Base-by-base conservation (phyloP, 306 rosid genomes). In the Phaseolus lunatus region DNA sequence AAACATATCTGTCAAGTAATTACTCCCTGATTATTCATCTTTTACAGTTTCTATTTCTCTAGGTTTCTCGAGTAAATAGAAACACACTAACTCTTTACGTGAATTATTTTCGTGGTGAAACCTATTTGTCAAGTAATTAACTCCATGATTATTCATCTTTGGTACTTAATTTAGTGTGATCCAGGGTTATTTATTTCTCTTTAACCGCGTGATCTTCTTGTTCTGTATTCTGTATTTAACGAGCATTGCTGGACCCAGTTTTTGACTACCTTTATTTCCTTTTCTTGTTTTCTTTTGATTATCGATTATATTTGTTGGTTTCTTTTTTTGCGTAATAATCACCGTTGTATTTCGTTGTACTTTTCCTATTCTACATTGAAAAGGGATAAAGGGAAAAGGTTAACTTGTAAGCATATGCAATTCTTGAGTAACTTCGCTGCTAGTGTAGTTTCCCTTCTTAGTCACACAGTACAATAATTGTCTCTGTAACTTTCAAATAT, bases 351-450 rank as follows among this genome's bases (percentile, higher is more conserved):
- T 78, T 48, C 18, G 3, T 27, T 76, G 76, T 62, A 48, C 49
- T 61, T 78, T 50, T 67, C 54, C 74, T 64, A 71, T 67, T 31
- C 57, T 77, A 57, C 72, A 77, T 37, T 71, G 78, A 70, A 54
- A 77, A 45, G 43, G 20, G 61, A 71, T 62, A 61, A 41, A 63
- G 12, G 20, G 54, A 22, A 76, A 70, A 45, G 20, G 54, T 45
- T 72, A 59, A 58, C 44, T 35, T 79, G n/a, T 18, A 18, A 83
- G 80, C 63, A 73, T 73, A 31, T 72, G 80, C 66, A 70, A 80
- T 31, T 74, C 73, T 85, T 82, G 80, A 78, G 81, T 83, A 61
- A 77, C 79, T 84, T 79, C 31, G 56, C 77, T 73, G 82, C 73
- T 65, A 75, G 68, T 80, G 58, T 56, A 52, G 57, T 80, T 80